Evolutionary conservation across 164 flowering plant species (phyloP), one percentile per base, ranked within the genome.

Genomic region (Vitis amurensis): DNA sequence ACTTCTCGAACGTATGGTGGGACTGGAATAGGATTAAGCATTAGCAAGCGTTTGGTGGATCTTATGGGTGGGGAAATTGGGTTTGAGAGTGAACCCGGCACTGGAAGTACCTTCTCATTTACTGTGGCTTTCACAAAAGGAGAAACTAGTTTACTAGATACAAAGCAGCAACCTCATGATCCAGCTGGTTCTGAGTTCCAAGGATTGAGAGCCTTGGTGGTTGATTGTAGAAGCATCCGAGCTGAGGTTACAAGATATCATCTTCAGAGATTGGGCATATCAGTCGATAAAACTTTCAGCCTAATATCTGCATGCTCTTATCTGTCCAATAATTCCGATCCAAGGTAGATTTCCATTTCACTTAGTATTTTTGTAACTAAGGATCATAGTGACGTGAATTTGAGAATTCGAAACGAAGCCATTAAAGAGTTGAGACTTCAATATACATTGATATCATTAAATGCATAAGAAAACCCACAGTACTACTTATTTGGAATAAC

Each of bases 21-120:
- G 29, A 92, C 99, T 14, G 99, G 99, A 13, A 91, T 94, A 65
- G 99, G 99, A 50, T 77, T 94, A 81, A 94, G 97, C 83, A 92
- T 94, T 31, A 85, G 99, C 81, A 90, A 85, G 70, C 74, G 92
- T 67, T 75, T 94, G 74, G 98, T 94, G 66, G 89, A 84, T 30
- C 85, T 91, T 57, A 94, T 94, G 99, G 79, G 80, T 59, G 99
- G 99, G 17, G 97, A 92, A 70, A 91, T 94, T 65, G 98, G 97
- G 12, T 92, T 92, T 74, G 90, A 75, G 57, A 94, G 99, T 73
- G 85, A 87, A 74, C 89, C 82, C 29, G 82, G 84, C 11, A 77
- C n/a, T 48, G 99, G 99, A 52, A 90, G 92, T 74, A 85, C 96
- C 0, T 94, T 94, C 73, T 80, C 97, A 30, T 94, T 94, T 66